Evolutionary conservation across 176 grass and related monocot genomes (phyloP), one percentile per base, ranked within the genome.

Genomic region (Oryza rufipogon): DNA sequence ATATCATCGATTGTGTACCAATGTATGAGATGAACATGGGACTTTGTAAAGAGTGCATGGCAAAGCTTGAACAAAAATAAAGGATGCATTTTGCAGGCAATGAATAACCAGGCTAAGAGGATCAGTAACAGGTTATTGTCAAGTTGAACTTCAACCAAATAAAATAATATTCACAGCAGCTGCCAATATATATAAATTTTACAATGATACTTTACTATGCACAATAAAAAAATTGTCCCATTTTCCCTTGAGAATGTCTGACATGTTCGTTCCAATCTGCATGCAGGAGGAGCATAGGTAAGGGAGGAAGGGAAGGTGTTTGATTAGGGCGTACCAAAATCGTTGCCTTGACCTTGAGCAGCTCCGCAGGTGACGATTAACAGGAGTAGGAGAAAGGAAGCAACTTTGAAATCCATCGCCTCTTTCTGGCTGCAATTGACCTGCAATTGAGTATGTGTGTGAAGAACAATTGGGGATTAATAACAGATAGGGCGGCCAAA

Each of bases 291-390:
- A 25, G 1, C 3, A 52, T 65, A 11, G 23, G 39, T 41, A 41
- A 41, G 9, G 64, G 12, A 68, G n/a, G 16, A 63, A 67, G 14
- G 25, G 23, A 45, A 56, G 48, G 11, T 63, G 17, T 41, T 58
- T 46, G 54, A 15, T 66, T 71, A 78, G 58, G 13, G 46, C 3
- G 19, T 76, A 76, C 78, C 25, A 64, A 84, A 75, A 58, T 16
- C 71, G 48, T 64, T 77, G 34, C 52, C 70, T 77, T 88, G 32
- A 8, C 39, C 39, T 41, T 41, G 39, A 41, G 85, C 76, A 48
- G 70, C 30, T 36, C 81, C 75, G 22, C 52, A 77, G 70, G 81
- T 80, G 63, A 91, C 75, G 38, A 88, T 44, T 65, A 91, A 81
- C 66, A 88, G 46, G 56, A 61, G 56, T 22, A 61, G 56, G 7